Evolutionary conservation across 257 asterid genomes (phyloP).

Genomic region (Solanum ossicruentum): DNA sequence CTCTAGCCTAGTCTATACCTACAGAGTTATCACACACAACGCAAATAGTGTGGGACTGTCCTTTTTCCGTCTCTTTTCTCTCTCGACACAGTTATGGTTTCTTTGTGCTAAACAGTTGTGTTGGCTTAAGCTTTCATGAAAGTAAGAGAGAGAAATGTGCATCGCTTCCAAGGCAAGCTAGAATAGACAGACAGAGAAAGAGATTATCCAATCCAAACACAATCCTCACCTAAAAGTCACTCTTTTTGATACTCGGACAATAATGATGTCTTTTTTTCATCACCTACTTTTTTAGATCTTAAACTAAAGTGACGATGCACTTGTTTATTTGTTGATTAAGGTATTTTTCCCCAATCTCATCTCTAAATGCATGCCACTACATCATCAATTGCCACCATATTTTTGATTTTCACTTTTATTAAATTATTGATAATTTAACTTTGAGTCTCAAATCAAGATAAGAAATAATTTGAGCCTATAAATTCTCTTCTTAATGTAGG

Average conservation of each 20-base stretch:
- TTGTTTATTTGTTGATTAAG: not conserved
- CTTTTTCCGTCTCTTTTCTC: not conserved
- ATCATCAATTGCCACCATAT: not conserved
- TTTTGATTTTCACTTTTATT: not conserved
- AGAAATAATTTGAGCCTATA: not conserved
- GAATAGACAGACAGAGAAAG: constrained; percentile 4
- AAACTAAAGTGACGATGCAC: not conserved
- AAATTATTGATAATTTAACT: not conserved
- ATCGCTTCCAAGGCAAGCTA: constrained; percentile 62
- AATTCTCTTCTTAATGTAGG: not conserved
- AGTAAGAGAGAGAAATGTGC: constrained; percentile 11
- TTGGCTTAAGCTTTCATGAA: not conserved
- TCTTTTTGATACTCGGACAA: not conserved
- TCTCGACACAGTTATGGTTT: not conserved
- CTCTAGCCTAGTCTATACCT: not conserved
- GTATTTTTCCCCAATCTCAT: not conserved
- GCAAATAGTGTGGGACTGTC: not conserved
- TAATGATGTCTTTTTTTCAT: not conserved
- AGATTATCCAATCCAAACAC: not conserved
- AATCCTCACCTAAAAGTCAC: not conserved
- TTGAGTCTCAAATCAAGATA: not conserved
- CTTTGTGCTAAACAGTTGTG: not conserved
- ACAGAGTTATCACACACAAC: not conserved
- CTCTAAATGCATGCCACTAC: not conserved
- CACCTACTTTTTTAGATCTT: constrained; percentile 1